Evolutionary conservation across 495 filamentous ascomycete species (phyloP).

Genomic region (Saxophila tyrrhenica): DNA sequence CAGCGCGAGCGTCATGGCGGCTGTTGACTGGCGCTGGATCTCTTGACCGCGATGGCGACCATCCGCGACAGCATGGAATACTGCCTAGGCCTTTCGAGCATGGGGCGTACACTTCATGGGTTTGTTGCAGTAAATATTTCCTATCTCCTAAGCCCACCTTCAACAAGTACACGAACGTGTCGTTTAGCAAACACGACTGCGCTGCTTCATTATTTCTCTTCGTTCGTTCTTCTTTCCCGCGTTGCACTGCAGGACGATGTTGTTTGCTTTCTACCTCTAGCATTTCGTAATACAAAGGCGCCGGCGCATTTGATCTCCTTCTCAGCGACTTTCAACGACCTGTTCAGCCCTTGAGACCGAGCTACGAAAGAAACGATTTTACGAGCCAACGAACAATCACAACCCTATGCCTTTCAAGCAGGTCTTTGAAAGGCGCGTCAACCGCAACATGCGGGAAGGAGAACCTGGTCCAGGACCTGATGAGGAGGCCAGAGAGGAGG

Average conservation of each 20-base stretch:
- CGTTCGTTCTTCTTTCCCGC: not conserved
- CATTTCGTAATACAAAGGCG: not conserved
- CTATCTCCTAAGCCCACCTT: not conserved
- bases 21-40: not conserved
- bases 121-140: not conserved
- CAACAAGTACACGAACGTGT: not conserved
- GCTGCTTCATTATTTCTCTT: not conserved
- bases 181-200: not conserved
- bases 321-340: not conserved
- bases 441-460: slow-evolving; percentile 10
- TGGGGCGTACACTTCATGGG: not conserved
- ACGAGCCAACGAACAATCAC: not conserved
- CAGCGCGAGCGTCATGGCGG: not conserved
- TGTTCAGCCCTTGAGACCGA: not conserved
- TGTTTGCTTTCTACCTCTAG: not conserved
- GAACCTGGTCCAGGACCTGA: not conserved
- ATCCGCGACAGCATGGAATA: not conserved
- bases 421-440: slow-evolving; percentile 10
- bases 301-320: not conserved
- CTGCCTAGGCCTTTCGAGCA: not conserved
- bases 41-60: not conserved
- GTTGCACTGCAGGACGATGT: slow-evolving; percentile 1
- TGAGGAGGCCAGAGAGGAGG: not conserved
- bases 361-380: not conserved
- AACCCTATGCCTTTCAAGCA: slow-evolving; percentile 12